Evolutionary conservation across 2,329 filamentous ascomycete species (phyloP), one percentile per base, ranked within the genome.

Genomic region (Dactylellina haptotyla): DNA sequence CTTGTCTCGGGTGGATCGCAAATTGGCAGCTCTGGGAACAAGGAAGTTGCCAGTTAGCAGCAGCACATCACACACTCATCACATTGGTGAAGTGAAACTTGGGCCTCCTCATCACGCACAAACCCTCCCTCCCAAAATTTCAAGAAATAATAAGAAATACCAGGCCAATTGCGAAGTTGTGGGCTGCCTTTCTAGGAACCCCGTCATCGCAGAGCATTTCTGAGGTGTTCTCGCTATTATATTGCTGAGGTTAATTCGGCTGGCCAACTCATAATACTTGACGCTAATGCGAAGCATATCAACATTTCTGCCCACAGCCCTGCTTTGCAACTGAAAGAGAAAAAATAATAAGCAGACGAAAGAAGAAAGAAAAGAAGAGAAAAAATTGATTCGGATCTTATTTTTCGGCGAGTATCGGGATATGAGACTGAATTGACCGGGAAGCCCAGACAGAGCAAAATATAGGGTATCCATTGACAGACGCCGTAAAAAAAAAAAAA

Each of bases 241-340:
- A 62, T 51, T 39, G 12, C 16, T 48, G n/a, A 62, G 23, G 57
- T 25, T 56, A 39, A 53, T 18, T 56, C n/a, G 61, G 28, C 37
- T 65, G 67, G 65, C n/a, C 67, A 72, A 72, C 67, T 72, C 67
- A 72, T 39, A 48, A 26, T 58, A 54, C 43, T 53, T 71, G 67
- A 65, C 67, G 67, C 67, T 72, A 72, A 72, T 72, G 67, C 67
- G 67, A 54, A 72, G 50, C 39, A 58, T 30, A 48, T 70, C 48
- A 58, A 62, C 37, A 57, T 46, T 30, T 63, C 39, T 16, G 54
- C n/a, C 25, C 37, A 18, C 46, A 46, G 18, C 10, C 58, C 45
- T n/a, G 32, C 26, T 48, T 57, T 18, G 39, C 48, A n/a, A 32
- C 32, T 45, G 14, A 46, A 41, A 39, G 14, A 45, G 4, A 37